phyloP scores from a whole-genome alignment of 495 filamentous ascomycete genomes.

The Xylaria cubensis region DNA sequence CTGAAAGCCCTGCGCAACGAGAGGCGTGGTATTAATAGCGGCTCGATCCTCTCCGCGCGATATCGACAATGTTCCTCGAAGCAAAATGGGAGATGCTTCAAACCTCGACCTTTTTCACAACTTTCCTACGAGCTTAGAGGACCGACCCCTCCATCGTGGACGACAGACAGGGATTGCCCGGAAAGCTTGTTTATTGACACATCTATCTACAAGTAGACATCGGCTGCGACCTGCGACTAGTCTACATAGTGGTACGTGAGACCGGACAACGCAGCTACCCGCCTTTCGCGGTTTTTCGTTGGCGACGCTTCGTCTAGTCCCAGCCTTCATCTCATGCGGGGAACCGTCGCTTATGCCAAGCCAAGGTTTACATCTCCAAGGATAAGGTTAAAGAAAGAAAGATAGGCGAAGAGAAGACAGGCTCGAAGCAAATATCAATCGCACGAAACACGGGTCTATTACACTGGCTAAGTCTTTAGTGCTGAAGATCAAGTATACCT shows the following conservation, averaged over 20 bases:
- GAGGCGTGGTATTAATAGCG: constrained; percentile 23
- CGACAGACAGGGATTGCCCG: constrained; percentile 1
- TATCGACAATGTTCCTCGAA: constrained; percentile 9
- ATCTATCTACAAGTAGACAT: background rate
- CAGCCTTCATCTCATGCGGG: background rate
- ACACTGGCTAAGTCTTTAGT: background rate
- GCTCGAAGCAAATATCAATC: background rate
- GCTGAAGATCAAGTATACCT: background rate
- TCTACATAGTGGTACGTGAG: background rate
- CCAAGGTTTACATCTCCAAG: background rate
- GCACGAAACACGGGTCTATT: background rate
- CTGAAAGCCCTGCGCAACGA: constrained; percentile 10
- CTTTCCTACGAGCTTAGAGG: background rate
- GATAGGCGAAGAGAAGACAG: constrained; percentile 7
- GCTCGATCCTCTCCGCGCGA: constrained; percentile 12
- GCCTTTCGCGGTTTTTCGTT: constrained; percentile 1
- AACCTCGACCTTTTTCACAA: background rate
- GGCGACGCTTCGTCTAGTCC: background rate
- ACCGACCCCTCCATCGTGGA: constrained; percentile 2
- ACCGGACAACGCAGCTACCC: background rate
- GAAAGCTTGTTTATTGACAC: background rate
- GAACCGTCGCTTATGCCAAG: background rate
- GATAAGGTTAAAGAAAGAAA: background rate
- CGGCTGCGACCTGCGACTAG: background rate
- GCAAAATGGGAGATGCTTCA: background rate